Base-by-base conservation (phyloP, 192 early-diverging fungal species). In the Backusella westeae region DNA sequence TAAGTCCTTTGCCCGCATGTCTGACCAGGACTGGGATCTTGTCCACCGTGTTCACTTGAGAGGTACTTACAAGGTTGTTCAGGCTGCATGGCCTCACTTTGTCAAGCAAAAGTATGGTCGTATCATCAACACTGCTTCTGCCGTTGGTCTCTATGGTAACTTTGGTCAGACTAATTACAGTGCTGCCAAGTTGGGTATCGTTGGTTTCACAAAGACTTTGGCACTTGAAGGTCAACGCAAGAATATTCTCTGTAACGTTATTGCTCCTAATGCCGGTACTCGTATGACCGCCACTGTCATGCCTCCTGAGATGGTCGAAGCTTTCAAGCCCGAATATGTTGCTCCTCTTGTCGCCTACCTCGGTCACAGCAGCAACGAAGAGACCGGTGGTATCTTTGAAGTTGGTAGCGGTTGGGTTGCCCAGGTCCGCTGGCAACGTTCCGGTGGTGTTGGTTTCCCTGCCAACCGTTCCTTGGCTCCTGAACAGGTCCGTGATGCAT, bases 191-290 rank as follows among this genome's bases (percentile, higher is more conserved):
- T 93, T 96, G 66, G 97, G 93, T 41, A 89, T 95, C 75, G 88
- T 96, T 78, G 97, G 95, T 42, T 82, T 98, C 67, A 95, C 91
- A 81, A 92, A 93, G 84, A 94, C 95, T n/a, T 86, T 98, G 73
- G 96, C 97, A 49, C 78, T 95, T 5, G 97, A 99, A 86, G 97
- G 97, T 74, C 85, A 87, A 74, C 92, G 94, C 79, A 88, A 91
- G 82, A 96, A 96, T 83, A 99, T 99, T 84, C 83, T 96, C 73
- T 89, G 87, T 71, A 98, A 99, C 84, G 92, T 95, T 67, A 96
- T 99, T 85, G 97, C 96, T 35, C 97, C 97, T 74, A 98, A 95
- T 80, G 97, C 97, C 17, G 97, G 96, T 44, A 98, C 97, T 4
- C 87, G 91, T 52, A 99, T 99, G 97, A 98, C 97, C 7, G 97